phyloP scores from a whole-genome alignment of 2,329 filamentous ascomycete genomes.

The Fusarium odoratissimum region DNA sequence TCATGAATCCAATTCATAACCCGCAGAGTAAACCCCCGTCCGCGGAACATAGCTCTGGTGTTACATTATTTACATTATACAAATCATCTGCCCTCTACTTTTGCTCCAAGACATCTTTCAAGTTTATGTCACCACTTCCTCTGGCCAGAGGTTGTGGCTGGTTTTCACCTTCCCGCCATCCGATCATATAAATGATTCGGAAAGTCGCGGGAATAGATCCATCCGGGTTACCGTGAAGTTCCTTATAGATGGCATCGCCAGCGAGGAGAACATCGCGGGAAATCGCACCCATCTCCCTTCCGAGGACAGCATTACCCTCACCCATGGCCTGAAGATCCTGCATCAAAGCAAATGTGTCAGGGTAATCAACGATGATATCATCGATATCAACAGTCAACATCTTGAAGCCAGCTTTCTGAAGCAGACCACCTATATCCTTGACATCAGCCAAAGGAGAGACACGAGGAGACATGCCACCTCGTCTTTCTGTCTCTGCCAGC shows the following conservation, averaged over 20 bases:
- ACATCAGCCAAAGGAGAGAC: constrained; percentile 94
- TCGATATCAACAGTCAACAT: constrained; percentile 97
- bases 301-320: constrained; percentile 88
- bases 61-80: constrained; percentile 24
- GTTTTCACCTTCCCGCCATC: constrained; percentile 87
- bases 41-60: constrained; percentile 7
- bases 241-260: constrained; percentile 87
- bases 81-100: constrained; percentile 48
- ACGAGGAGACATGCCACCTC: constrained; percentile 91
- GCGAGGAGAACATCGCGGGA: constrained; percentile 87
- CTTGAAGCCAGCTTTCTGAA: constrained; percentile 91
- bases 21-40: not conserved
- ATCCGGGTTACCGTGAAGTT: constrained; percentile 85
- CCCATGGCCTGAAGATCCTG: constrained; percentile 96
- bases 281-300: constrained; percentile 83
- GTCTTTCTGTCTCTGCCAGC: constrained; percentile 88
- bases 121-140: constrained; percentile 86
- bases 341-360: constrained; percentile 91
- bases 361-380: constrained; percentile 96
- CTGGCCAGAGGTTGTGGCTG: constrained; percentile 84
- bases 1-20: constrained; percentile 24
- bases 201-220: constrained; percentile 89
- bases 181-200: constrained; percentile 97
- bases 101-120: constrained; percentile 80
- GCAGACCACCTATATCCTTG: constrained; percentile 85